These are phyloP conservation scores for Agaricales sp. DNA, from an alignment of 1,284 basidiomycete species.

Conservation along the genomic window DNA sequence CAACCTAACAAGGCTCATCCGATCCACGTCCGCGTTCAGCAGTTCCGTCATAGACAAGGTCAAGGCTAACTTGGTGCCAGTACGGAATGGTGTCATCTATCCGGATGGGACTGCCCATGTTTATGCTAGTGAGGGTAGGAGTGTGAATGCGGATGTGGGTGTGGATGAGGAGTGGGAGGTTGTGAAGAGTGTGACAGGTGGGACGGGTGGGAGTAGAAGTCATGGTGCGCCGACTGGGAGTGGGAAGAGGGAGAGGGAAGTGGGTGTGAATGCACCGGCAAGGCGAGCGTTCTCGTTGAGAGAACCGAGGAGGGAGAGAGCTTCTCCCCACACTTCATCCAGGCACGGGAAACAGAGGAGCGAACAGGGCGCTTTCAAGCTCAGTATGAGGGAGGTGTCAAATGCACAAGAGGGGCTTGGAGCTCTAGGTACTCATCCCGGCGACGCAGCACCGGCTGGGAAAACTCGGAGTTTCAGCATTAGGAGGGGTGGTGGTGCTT, in stretches of 20 bases:
- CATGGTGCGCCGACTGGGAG: neutral
- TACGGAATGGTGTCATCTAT: neutral
- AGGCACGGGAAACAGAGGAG: neutral
- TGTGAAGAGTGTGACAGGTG: too few relatives aligned
- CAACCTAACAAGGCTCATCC: neutral
- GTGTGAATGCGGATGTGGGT: too few relatives aligned
- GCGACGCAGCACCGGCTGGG: too few relatives aligned
- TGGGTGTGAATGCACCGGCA: neutral
- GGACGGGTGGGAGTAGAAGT: too few relatives aligned
- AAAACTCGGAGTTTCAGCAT: too few relatives aligned
- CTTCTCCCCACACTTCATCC: neutral
- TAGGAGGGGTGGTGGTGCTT: too few relatives aligned
- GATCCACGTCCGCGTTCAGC: neutral
- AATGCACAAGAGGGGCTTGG: neutral
- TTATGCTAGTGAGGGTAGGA: neutral
- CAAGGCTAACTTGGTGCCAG: neutral
- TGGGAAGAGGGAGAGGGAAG: neutral
- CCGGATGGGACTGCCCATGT: neutral
- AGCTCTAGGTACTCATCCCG: too few relatives aligned
- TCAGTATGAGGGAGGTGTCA: neutral
- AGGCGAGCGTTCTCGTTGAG: neutral
- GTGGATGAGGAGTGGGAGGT: neutral
- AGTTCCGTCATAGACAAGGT: neutral
- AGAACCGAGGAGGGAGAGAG: neutral
- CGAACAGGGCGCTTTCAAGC: neutral